These are phyloP conservation scores for Capsicum baccatum DNA, from an alignment of 257 asterid species.

Conservation along the genomic window DNA sequence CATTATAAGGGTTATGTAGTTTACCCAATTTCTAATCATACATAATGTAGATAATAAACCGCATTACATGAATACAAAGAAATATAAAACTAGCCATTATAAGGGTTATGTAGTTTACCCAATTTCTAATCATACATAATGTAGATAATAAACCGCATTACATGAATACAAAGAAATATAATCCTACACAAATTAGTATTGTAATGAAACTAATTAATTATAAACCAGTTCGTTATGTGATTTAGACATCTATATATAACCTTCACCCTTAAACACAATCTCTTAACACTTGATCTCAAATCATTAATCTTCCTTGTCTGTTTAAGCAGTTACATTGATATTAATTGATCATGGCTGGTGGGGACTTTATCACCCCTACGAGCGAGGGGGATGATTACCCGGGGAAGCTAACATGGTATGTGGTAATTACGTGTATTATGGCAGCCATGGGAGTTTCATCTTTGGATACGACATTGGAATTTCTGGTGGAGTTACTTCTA, in stretches of 20 bases:
- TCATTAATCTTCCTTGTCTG: background rate
- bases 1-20: too few relatives aligned
- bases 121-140: too few relatives aligned
- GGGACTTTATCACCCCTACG: background rate
- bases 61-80: too few relatives aligned
- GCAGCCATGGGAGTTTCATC: background rate
- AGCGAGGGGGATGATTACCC: background rate
- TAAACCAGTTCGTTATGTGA: background rate
- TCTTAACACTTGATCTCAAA: background rate
- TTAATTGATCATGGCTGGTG: background rate
- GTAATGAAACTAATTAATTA: background rate
- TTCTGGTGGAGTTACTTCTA: background rate
- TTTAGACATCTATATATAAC: background rate
- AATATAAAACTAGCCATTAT: too few relatives aligned
- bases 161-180: too few relatives aligned
- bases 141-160: too few relatives aligned
- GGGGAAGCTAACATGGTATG: background rate
- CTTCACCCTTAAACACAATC: background rate
- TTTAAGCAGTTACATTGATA: too few relatives aligned
- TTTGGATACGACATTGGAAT: slow-evolving; percentile 1
- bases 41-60: too few relatives aligned
- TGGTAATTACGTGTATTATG: too few relatives aligned
- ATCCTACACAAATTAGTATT: background rate
- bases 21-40: too few relatives aligned
- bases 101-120: too few relatives aligned